Conservation (phyloP, 225 moss, liverwort and hornwort species). For the Marchantia paleacea region DNA sequence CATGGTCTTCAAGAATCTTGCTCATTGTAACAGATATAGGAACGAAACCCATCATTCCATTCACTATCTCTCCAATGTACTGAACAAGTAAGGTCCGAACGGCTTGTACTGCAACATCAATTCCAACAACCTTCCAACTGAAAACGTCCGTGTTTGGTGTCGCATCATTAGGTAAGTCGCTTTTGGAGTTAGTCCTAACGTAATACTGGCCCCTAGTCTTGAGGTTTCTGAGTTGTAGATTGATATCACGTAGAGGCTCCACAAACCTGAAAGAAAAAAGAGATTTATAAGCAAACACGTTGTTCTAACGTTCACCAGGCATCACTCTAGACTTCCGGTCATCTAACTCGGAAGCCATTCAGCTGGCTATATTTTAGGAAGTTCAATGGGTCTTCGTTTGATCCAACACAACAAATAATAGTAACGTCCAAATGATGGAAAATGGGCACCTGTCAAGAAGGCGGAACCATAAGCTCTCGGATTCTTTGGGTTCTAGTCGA, state of each 20-base stretch:
- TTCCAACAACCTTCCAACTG: conserved; percentile 38
- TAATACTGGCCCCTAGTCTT: conserved; percentile 16
- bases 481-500: conserved; percentile 76
- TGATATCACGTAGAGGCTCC: conserved; percentile 46
- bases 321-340: neutral
- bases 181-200: neutral
- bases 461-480: conserved; percentile 90
- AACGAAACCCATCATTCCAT: conserved; percentile 96
- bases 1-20: conserved; percentile 87
- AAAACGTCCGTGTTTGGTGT: conserved; percentile 12
- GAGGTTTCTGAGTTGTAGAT: conserved; percentile 24
- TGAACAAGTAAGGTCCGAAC: conserved; percentile 64
- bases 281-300: neutral
- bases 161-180: neutral
- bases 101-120: conserved; percentile 51
- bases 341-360: neutral
- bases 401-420: too few species aligned
- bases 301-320: neutral
- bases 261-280: conserved; percentile 40
- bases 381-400: too few species aligned
- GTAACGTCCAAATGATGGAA: neutral
- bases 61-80: conserved; percentile 80
- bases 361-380: neutral
- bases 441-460: conserved; percentile 75
- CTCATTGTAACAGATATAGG: conserved; percentile 91